A percentile compares a stretch with the other conserved stretches of the same genome.
These are phyloP conservation scores for Talaromyces funiculosus DNA, from an alignment of 2,329 filamentous ascomycete genomes.

Conservation along the genomic window DNA sequence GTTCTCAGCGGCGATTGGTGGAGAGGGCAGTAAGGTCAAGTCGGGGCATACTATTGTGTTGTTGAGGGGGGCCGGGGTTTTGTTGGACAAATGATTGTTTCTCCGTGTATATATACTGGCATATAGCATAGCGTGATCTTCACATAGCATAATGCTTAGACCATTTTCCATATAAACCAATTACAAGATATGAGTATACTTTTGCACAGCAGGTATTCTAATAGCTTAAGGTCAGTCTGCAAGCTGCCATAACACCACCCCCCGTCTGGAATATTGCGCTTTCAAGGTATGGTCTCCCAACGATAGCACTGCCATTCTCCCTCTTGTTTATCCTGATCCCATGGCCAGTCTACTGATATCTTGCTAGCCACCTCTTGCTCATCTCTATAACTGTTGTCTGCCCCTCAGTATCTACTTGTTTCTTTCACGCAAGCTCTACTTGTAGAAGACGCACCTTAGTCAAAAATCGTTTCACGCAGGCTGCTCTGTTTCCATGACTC, in stretches of 20 bases:
- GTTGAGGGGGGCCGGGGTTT: conserved; percentile 75
- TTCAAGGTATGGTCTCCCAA: not conserved
- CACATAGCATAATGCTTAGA: not conserved
- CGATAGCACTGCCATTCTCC: not conserved
- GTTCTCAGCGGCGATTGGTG: conserved; percentile 79
- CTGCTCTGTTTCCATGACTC: not conserved
- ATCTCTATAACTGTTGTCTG: not conserved
- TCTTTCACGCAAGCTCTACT: not conserved
- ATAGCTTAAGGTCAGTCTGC: too few species aligned
- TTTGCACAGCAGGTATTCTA: too few species aligned
- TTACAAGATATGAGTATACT: too few species aligned
- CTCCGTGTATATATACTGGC: not conserved
- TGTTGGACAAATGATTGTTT: conserved; percentile 26
- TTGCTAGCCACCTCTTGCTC: not conserved
- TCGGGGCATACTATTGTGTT: conserved; percentile 89
- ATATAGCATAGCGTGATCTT: not conserved
- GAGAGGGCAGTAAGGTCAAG: conserved; percentile 48
- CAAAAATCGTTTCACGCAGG: not conserved
- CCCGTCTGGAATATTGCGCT: too few species aligned
- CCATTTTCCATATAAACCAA: not conserved
- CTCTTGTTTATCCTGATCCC: not conserved
- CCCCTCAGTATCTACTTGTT: not conserved
- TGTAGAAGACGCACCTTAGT: not conserved
- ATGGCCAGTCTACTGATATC: not conserved
- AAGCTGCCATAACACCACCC: too few species aligned